Percentiles rank a stretch among this genome's conserved stretches.
Conservation (phyloP, 2,329 filamentous ascomycete species). For the Ophiostoma sp. region DNA sequence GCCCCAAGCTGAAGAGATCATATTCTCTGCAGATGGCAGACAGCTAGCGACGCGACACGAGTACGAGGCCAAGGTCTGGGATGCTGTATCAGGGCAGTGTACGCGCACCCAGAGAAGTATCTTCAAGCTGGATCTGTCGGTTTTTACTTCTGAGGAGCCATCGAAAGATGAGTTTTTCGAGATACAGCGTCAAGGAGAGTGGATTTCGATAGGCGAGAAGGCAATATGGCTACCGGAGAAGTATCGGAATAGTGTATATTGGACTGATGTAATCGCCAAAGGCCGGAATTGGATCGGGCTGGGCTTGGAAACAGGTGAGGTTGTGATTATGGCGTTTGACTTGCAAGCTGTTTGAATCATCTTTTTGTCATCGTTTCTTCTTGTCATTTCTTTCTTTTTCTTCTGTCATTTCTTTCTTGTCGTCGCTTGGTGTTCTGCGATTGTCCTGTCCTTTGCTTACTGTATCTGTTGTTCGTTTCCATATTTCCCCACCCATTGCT, state of each 20-base stretch:
- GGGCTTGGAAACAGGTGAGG: not conserved
- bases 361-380: not conserved
- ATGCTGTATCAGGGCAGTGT: not conserved
- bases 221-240: not conserved
- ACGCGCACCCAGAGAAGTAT: not conserved
- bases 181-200: accelerated
- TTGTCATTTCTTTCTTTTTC: not conserved
- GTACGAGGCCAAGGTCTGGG: not conserved
- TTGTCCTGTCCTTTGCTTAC: too few relatives aligned
- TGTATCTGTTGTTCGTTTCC: too few relatives aligned
- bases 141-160: not conserved
- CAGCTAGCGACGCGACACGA: not conserved
- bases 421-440: too few relatives aligned
- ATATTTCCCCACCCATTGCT: not conserved
- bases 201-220: not conserved
- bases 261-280: not conserved
- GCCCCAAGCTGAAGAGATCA: not conserved
- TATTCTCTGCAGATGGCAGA: not conserved
- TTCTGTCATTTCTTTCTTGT: too few relatives aligned
- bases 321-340: not conserved
- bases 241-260: too few relatives aligned
- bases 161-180: not conserved
- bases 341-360: not conserved
- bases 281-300: not conserved
- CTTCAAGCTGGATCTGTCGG: not conserved